These are phyloP conservation scores for Pythium monospermum DNA, from an alignment of 352 stramenopile genomes.

Conservation along the genomic window DNA sequence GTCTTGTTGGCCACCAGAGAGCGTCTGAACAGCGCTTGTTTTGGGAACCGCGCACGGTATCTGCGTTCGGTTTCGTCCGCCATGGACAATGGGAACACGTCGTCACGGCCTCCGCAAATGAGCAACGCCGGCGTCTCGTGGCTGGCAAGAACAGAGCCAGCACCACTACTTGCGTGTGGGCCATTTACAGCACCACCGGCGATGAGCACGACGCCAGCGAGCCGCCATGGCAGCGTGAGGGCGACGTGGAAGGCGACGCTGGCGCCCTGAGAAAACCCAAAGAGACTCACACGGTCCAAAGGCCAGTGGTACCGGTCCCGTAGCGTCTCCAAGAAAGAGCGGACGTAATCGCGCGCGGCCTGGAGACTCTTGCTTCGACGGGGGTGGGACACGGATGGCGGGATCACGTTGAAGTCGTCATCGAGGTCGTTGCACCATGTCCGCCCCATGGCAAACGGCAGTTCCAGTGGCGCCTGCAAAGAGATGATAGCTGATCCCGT, in stretches of 20 bases:
- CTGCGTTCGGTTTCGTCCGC: constrained; percentile 22
- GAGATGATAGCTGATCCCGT: constrained; percentile 35
- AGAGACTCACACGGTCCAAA: constrained; percentile 50
- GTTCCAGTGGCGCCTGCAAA: constrained; percentile 41
- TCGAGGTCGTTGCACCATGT: constrained; percentile 60
- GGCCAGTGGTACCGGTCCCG: constrained; percentile 44
- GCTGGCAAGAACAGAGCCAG: not conserved
- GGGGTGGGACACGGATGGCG: constrained; percentile 26
- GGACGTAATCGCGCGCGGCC: constrained; percentile 30
- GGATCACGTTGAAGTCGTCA: constrained; percentile 40
- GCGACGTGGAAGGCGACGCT: constrained; percentile 55
- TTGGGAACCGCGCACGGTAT: constrained; percentile 25
- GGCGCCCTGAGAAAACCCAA: constrained; percentile 63
- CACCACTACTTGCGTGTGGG: constrained; percentile 18
- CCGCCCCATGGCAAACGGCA: constrained; percentile 50
- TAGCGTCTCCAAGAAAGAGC: constrained; percentile 39
- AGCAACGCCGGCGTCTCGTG: constrained; percentile 43
- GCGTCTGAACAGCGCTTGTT: constrained; percentile 9
- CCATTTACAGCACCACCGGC: constrained; percentile 39
- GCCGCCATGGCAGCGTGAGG: constrained; percentile 29
- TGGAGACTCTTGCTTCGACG: constrained; percentile 44
- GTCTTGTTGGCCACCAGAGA: constrained; percentile 24
- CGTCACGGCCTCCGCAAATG: constrained; percentile 31
- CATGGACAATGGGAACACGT: constrained; percentile 33
- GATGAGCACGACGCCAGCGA: constrained; percentile 51